Evolutionary conservation across 805 yeast species (phyloP), one percentile per base, ranked within the genome.

Genomic region (Saturnispora halmiae): DNA sequence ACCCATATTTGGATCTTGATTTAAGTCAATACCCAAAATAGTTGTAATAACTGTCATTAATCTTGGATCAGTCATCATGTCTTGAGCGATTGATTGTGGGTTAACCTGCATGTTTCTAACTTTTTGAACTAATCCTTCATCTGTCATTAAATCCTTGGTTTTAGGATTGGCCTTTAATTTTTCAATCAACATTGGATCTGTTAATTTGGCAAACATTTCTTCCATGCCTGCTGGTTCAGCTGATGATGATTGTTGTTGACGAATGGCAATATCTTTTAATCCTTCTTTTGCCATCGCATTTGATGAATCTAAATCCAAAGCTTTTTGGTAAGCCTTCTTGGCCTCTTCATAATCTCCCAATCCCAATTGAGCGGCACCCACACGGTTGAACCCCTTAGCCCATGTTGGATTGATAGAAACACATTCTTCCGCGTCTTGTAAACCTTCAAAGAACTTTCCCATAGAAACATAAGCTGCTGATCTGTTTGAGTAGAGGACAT

Each of bases 381-480:
- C 82, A 63, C 99, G 79, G 55, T 79, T 82, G 69, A 82, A 84
- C 36, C 97, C 98, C 64, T 92, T 92, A 18, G 96, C 87, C 97
- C 97, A 92, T 2, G 80, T 50, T 13, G 87, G 79, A 49, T 83
- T 85, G 63, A 87, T 77, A 53, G 75, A 72, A 40, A 82, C 78
- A 64, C 95, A 82, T 55, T 82, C 75, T 44, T 83, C 64, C 14
- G 97, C 98, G 61, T 92, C 98, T 34, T 69, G 66, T 45, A 86
- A 67, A 3, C 97, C 98, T 45, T 78, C 66, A 18, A 60, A 60
- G 55, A 79, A 92, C 53, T 87, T 66, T 55, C 77, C 77, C 65
- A 78, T 63, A 6, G 96, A 84, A 4, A 96, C 82, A 55, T 80
- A 80, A 43, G 86, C 75, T 11, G 95, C 98, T 9, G 97, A 88